These are phyloP conservation scores for Russula earlei DNA, from an alignment of 768 basidiomycete genomes.

Conservation along the genomic window DNA sequence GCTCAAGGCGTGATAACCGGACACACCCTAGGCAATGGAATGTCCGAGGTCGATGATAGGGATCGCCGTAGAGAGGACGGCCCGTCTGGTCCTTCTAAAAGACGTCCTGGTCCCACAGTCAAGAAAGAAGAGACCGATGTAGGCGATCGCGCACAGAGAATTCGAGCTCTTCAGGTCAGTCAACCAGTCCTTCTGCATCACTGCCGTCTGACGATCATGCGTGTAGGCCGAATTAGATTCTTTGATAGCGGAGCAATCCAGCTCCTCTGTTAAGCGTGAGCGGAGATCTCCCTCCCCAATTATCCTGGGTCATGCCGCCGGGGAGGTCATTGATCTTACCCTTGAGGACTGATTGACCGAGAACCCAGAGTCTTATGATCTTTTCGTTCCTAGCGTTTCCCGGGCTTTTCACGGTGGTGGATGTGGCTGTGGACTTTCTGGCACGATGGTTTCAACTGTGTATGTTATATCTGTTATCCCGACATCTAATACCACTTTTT, in stretches of 20 bases:
- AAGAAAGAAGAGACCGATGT: not conserved
- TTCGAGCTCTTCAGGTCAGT: slow-evolving; percentile 9
- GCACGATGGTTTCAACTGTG: no score
- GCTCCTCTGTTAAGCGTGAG: slow-evolving; percentile 2
- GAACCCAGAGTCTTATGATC: not conserved
- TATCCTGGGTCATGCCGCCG: not conserved
- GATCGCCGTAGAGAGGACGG: slow-evolving; percentile 2
- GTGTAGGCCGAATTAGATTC: slow-evolving; percentile 1
- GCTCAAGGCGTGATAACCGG: slow-evolving; percentile 6
- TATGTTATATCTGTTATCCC: no score
- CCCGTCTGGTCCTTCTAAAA: not conserved
- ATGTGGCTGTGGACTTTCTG: no score
- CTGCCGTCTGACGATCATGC: not conserved
- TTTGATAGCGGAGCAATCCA: not conserved
- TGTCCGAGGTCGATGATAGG: not conserved
- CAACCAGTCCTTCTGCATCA: no score
- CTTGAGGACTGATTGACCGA: slow-evolving; percentile 2
- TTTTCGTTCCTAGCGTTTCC: no score
- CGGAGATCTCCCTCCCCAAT: slow-evolving; percentile 1
- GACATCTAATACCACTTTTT: no score
- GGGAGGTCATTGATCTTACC: slow-evolving; percentile 10
- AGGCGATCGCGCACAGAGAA: not conserved
- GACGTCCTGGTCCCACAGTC: not conserved
- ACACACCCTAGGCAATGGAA: not conserved
- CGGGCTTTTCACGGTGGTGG: no score